Evolutionary conservation across 2,329 filamentous ascomycete species (phyloP).

Genomic region (Penicillium crustosum): DNA sequence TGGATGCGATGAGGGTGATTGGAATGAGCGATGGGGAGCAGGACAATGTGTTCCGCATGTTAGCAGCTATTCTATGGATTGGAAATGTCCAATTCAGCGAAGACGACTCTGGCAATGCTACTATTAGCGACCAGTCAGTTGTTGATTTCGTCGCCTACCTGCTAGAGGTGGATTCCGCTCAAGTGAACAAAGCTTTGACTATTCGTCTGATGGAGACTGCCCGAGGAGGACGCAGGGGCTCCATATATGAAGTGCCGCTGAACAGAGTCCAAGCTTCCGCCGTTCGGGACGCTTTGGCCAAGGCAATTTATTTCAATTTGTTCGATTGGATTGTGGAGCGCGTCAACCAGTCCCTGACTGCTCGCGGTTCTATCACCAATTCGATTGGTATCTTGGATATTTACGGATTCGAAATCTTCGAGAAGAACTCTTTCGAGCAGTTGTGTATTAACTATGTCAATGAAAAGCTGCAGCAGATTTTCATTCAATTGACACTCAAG

Average conservation of each 20-base stretch:
- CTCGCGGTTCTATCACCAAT: constrained; percentile 72
- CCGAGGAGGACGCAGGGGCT: constrained; percentile 64
- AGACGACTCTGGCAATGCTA: constrained; percentile 84
- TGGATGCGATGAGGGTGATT: constrained; percentile 94
- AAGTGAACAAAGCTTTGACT: constrained; percentile 83
- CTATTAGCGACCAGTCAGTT: constrained; percentile 83
- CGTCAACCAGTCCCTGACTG: constrained; percentile 83
- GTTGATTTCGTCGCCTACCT: constrained; percentile 94
- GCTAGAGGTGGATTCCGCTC: constrained; percentile 77
- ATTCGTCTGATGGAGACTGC: constrained; percentile 78
- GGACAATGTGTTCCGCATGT: constrained; percentile 94
- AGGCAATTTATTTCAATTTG: constrained; percentile 95
- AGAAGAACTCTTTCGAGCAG: constrained; percentile 98
- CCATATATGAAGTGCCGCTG: constrained; percentile 71
- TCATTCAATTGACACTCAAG: constrained; percentile 95
- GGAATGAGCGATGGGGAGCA: constrained; percentile 85
- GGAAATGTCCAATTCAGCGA: constrained; percentile 91
- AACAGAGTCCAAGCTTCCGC: constrained; percentile 83
- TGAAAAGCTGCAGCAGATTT: constrained; percentile 98
- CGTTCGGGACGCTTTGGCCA: constrained; percentile 86
- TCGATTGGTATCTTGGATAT: constrained; percentile 97
- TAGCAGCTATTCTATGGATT: constrained; percentile 87
- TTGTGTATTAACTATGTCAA: constrained; percentile 99
- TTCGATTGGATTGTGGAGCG: constrained; percentile 98
- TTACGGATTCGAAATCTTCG: constrained; percentile 98